A percentile compares a stretch with the other conserved stretches of the same genome.
These are phyloP conservation scores for Calonectria pauciramosa DNA, from an alignment of 2,329 filamentous ascomycete genomes.

Conservation along the genomic window DNA sequence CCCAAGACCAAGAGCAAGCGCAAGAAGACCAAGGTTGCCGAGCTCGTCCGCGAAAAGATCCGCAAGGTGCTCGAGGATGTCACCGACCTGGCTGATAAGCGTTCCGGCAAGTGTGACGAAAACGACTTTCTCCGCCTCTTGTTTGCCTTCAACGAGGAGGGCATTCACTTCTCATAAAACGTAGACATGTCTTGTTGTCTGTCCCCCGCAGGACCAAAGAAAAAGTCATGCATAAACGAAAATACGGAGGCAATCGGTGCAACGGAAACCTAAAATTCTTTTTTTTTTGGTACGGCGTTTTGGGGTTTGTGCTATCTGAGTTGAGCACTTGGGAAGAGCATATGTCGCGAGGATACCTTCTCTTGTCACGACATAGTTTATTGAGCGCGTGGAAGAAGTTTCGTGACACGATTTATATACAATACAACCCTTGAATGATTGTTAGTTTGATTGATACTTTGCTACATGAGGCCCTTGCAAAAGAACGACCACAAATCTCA, in stretches of 20 bases:
- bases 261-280: slow-evolving; percentile 30
- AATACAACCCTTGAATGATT: too few species aligned
- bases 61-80: slow-evolving; percentile 85
- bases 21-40: slow-evolving; percentile 83
- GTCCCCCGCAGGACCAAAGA: not conserved
- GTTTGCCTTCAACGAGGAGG: slow-evolving; percentile 88
- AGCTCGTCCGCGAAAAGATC: slow-evolving; percentile 89
- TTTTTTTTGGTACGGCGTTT: slow-evolving; percentile 30
- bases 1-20: slow-evolving; percentile 77
- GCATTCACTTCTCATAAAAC: slow-evolving; percentile 86
- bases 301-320: slow-evolving; percentile 27
- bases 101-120: slow-evolving; percentile 90
- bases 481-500: too few species aligned
- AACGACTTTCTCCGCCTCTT: slow-evolving; percentile 90
- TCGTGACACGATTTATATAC: slow-evolving; percentile 25
- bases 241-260: slow-evolving; percentile 1
- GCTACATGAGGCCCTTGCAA: too few species aligned
- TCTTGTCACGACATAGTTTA: slow-evolving; percentile 11
- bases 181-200: not conserved
- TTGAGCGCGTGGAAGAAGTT: slow-evolving; percentile 13
- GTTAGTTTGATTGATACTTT: too few species aligned
- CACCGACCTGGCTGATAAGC: slow-evolving; percentile 84
- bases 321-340: slow-evolving; percentile 22
- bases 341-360: slow-evolving; percentile 34
- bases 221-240: slow-evolving; percentile 22